Evolutionary conservation across 352 stramenopile genomes (phyloP).

Genomic region (Sclerospora graminicola): DNA sequence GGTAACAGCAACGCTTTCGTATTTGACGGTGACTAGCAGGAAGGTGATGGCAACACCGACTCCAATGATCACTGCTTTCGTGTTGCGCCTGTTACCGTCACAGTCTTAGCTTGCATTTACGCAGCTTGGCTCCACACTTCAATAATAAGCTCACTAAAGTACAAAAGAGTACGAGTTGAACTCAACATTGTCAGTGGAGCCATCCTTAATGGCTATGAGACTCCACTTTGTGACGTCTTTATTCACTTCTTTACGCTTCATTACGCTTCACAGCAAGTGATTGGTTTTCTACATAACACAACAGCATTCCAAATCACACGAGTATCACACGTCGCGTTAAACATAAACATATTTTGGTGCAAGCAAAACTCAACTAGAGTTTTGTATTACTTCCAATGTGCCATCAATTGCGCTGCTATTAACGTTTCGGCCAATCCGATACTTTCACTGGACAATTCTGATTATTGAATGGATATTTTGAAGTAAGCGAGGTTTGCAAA

Average conservation of each 20-base stretch:
- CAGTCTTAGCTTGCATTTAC: constrained; percentile 11
- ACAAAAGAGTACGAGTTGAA: constrained; percentile 3
- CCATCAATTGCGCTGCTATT: no score
- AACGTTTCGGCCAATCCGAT: no score
- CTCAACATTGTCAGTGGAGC: constrained; percentile 6
- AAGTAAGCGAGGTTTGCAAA: no score
- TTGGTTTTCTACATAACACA: constrained; percentile 6
- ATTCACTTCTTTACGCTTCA: neutral
- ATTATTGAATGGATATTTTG: no score
- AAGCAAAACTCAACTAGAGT: no score
- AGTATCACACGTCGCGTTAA: constrained; percentile 6
- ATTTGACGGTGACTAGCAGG: constrained; percentile 30
- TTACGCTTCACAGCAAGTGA: neutral
- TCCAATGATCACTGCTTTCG: constrained; percentile 22
- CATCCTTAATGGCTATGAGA: constrained; percentile 16
- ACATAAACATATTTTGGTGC: constrained; percentile 1
- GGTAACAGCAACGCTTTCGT: no score
- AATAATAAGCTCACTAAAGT: constrained; percentile 2
- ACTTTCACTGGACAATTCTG: no score
- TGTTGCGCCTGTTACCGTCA: constrained; percentile 8
- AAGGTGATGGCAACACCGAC: constrained; percentile 23
- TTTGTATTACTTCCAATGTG: no score
- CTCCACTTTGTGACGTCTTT: constrained; percentile 1
- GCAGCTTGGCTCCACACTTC: neutral
- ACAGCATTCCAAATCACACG: constrained; percentile 2